Base-by-base conservation (phyloP, 116 monocot genomes). In the Phalaenopsis hybrid region DNA sequence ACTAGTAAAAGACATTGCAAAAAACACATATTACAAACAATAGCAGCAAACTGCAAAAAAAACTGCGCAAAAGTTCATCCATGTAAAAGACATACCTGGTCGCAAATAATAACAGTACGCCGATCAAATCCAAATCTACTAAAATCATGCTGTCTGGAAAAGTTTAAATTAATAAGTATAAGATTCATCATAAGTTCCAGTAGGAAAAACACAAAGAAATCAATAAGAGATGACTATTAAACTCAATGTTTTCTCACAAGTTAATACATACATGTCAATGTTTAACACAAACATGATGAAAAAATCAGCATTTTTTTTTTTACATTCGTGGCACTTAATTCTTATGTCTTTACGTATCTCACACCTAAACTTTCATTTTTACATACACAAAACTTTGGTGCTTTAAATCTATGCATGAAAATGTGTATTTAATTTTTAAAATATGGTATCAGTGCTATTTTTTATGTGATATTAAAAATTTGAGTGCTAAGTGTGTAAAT, bases 21-120 rank as follows among this genome's bases (percentile, higher is more conserved):
- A 25, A 15, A 45, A 67, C 45, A 81, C 37, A 57, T 59, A 28
- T 28, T 55, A 33, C 17, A 6, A 73, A 20, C 23, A 80, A 28
- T 67, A 61, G 57, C 31, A 18, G 31, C 57, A 52, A 59, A 33
- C n/a, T 12, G 77, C 72, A 78, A 43, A 65, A 52, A 44, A 63
- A 16, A 28, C 8, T 55, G 57, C 57, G 37, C 45, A 50, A 23
- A 81, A 48, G 23, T 28, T 45, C 58, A 82, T 77, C 20, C 50
- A 80, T 20, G 3, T 17, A 34, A 80, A 87, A 72, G 61, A 81
- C 85, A 87, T 89, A 95, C 99, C 81, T 99, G 95, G 45, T 99
- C 99, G 84, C 99, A 99, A 17, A 99, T 85, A 37, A 95, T 78
- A 76, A 99, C 93, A 34, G 93, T 99, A 9, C 88, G 89, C 58